A percentile compares a stretch with the other conserved stretches of the same genome.
Conservation (phyloP, 495 filamentous ascomycete species). For the Aspergillus cavernicola region DNA sequence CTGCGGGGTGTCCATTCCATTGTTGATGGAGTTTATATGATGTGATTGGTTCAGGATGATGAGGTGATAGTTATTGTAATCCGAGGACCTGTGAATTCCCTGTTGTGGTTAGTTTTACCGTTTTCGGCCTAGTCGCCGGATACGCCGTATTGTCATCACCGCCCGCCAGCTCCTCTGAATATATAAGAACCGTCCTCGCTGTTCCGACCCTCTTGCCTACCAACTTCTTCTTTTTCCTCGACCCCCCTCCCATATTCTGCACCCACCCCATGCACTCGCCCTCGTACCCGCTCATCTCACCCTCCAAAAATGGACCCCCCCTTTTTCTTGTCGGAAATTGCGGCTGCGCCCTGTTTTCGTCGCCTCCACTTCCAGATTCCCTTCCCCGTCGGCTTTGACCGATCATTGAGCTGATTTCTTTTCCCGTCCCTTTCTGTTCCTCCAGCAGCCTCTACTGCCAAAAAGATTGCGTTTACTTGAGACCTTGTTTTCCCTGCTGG, state of each 20-base stretch:
- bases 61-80: too few species aligned
- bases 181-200: slow-evolving; percentile 4
- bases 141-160: slow-evolving; percentile 1
- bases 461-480: not conserved
- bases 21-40: too few species aligned
- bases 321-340: slow-evolving; percentile 5
- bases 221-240: slow-evolving; percentile 1
- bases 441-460: not conserved
- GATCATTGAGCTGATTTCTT: not conserved
- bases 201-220: not conserved
- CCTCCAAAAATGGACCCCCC: slow-evolving; percentile 1
- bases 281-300: not conserved
- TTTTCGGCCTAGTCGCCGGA: slow-evolving; percentile 1
- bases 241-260: slow-evolving; percentile 1
- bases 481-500: not conserved
- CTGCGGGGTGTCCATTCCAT: too few species aligned
- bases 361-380: not conserved
- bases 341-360: slow-evolving; percentile 1
- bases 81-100: slow-evolving; percentile 7
- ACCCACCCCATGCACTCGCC: not conserved
- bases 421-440: not conserved
- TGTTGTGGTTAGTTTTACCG: slow-evolving; percentile 6
- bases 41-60: too few species aligned
- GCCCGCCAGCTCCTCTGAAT: not conserved
- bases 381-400: not conserved